Percentiles rank a stretch among this genome's conserved stretches.
phyloP scores from a whole-genome alignment of 495 filamentous ascomycete genomes.

The Cetradonia linearis region DNA sequence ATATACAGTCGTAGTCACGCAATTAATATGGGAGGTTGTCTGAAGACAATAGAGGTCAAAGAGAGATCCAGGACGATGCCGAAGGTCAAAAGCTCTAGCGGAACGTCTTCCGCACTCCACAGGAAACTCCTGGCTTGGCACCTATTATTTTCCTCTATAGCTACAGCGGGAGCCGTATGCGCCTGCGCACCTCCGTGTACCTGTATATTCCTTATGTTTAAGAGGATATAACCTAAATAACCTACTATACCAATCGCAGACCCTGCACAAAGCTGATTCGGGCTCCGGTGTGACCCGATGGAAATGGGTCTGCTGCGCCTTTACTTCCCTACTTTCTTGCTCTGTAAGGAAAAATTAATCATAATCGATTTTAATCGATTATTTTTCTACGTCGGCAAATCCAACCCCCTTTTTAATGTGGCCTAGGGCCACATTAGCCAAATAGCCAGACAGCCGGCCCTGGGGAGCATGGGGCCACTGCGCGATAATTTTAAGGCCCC shows the following conservation, averaged over 20 bases:
- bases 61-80: slow-evolving; percentile 1
- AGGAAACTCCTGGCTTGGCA: slow-evolving; percentile 3
- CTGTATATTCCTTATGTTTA: neutral
- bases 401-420: no score
- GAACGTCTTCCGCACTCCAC: slow-evolving; percentile 3
- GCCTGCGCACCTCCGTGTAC: slow-evolving; percentile 3
- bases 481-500: no score
- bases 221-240: neutral
- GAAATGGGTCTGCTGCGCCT: neutral
- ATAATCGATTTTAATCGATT: no score
- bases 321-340: no score
- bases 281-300: neutral
- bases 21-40: neutral
- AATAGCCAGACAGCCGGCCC: no score
- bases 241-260: neutral
- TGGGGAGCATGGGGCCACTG: no score
- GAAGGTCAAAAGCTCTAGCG: neutral
- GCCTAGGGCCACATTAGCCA: no score
- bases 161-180: no score
- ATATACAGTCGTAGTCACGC: neutral
- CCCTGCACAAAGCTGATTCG: neutral
- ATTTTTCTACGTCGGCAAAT: no score
- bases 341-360: no score
- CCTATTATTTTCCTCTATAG: no score
- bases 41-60: neutral